Base-by-base conservation (phyloP, 2,329 filamentous ascomycete genomes). In the Alternaria hordeiaustralica region DNA sequence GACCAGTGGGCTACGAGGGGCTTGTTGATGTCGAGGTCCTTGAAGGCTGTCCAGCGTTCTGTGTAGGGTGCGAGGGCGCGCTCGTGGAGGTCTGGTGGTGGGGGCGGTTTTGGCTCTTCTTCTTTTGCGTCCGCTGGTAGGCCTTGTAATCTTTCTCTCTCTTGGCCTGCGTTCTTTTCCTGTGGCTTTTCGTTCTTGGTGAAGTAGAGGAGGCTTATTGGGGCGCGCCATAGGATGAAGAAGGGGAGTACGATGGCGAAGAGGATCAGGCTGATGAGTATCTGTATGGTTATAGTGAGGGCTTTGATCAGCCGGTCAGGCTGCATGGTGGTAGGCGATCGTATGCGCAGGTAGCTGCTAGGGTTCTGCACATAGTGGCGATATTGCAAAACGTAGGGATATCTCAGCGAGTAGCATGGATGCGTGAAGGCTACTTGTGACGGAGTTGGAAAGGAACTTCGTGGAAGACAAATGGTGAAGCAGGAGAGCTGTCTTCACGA, bases 221-320 rank as follows among this genome's bases (percentile, higher is more conserved):
- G 26, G 12, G 55, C 7, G 15, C 62, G 62, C 61, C 58, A 65
- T 21, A 36, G 4, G 3, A 21, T 4, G 43, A 66, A 58, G 50
- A 64, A 9, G 6, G 62, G 64, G 3, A 55, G n/a, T 8, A 21
- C 23, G 26, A 58, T 11, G 26, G 47, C n/a, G 33, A 55, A 60
- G 30, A 65, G 6, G 26, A 55, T 1, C 2, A 58, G 51, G 5
- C 55, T 43, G 12, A 30, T 28, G 20, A 59, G 28, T 8, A 64
- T 26, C 21, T 55, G 49, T 25, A 63, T 1, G 10, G 36, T 30
- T 20, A 12, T 46, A 13, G 12, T 11, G 10, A 51, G 13, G 9
- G 36, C 46, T 5, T 43, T 26, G 30, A 21, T 26, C 8, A 56
- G 55, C 1, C 28, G 10, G n/a, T 51, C 15, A 20, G 11, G 36